Evolutionary conservation across 768 basidiomycete genomes (phyloP).

Genomic region (Rhizopogon sp.): DNA sequence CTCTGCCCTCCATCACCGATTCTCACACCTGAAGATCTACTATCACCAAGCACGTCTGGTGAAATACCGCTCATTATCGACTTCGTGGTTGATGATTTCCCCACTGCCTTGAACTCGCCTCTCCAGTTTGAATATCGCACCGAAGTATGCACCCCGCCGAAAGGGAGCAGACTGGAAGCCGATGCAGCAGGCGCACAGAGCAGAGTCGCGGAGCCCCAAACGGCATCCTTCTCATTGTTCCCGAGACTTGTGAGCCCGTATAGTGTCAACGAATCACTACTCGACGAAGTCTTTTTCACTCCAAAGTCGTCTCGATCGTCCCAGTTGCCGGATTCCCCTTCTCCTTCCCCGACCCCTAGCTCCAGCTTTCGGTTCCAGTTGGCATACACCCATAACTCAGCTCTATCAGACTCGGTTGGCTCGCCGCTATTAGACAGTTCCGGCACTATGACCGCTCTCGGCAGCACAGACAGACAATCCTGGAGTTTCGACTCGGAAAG

Average conservation of each 20-base stretch:
- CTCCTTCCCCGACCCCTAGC: background rate
- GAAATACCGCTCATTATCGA: constrained; percentile 51
- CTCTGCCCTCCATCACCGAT: constrained; percentile 44
- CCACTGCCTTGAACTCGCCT: background rate
- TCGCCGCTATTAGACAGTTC: background rate
- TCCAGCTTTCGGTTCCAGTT: background rate
- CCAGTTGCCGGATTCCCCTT: constrained; percentile 1
- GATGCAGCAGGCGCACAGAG: background rate
- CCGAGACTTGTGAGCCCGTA: background rate
- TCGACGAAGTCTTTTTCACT: background rate
- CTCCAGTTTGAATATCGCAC: background rate
- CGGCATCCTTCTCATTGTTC: background rate
- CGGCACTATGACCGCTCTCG: background rate
- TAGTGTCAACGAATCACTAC: background rate
- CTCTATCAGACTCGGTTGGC: background rate
- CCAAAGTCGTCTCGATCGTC: background rate
- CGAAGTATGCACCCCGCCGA: background rate
- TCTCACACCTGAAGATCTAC: constrained; percentile 32
- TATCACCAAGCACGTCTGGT: constrained; percentile 36
- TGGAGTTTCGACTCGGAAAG: background rate
- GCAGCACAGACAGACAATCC: background rate
- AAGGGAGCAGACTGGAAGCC: background rate
- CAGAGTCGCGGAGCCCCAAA: background rate
- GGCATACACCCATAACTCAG: background rate
- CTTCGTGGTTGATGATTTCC: constrained; percentile 5